phyloP scores from a whole-genome alignment of 2,329 filamentous ascomycete species.

The Diaporthe aspalathi region DNA sequence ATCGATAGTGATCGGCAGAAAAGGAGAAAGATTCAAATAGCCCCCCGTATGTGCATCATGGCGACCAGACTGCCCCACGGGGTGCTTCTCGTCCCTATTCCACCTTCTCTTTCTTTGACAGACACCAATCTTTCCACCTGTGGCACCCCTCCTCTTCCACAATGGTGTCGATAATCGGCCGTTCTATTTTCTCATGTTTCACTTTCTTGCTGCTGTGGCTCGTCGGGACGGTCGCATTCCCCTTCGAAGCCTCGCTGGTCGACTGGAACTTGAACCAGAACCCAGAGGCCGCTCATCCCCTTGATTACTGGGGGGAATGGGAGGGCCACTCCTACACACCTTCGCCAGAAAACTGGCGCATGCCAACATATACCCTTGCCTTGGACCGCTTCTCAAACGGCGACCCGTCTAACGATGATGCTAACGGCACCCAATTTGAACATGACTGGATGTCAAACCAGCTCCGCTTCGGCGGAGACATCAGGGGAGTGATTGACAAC shows the following conservation, averaged over 20 bases:
- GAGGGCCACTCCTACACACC: constrained; percentile 30
- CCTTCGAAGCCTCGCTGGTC: constrained; percentile 32
- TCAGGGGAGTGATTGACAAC: constrained; percentile 64
- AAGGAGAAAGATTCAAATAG: constrained; percentile 32
- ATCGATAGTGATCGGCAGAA: constrained; percentile 26
- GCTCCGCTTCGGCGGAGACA: constrained; percentile 71
- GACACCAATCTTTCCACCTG: background rate
- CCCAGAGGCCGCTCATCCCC: constrained; percentile 6
- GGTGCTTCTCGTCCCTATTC: constrained; percentile 12
- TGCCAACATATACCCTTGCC: constrained; percentile 64
- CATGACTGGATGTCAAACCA: constrained; percentile 68
- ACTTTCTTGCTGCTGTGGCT: constrained; percentile 35
- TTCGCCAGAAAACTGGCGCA: constrained; percentile 37
- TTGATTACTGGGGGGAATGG: constrained; percentile 39
- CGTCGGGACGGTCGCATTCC: constrained; percentile 23
- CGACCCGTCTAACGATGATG: constrained; percentile 70
- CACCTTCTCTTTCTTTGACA: background rate
- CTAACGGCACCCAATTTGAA: constrained; percentile 69
- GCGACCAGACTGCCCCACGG: constrained; percentile 27
- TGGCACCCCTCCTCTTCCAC: constrained; percentile 6
- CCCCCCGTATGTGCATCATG: constrained; percentile 15
- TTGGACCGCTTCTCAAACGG: constrained; percentile 72
- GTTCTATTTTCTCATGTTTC: constrained; percentile 8
- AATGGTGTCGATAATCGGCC: constrained; percentile 26
- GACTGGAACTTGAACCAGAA: constrained; percentile 38